These are phyloP conservation scores for Escallonia rubra DNA, from an alignment of 129 eudicot genomes.

Conservation along the genomic window DNA sequence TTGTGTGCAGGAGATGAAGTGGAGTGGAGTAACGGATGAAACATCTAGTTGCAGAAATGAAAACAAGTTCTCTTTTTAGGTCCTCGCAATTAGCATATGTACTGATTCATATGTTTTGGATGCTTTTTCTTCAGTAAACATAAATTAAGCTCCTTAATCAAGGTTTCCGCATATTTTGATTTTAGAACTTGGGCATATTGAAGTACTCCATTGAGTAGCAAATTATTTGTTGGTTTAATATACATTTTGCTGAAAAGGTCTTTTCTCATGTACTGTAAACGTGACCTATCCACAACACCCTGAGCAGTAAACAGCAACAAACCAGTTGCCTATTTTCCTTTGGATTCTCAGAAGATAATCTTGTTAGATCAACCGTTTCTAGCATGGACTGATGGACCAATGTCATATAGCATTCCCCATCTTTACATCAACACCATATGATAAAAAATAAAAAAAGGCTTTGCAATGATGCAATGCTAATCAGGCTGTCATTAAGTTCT, in stretches of 20 bases:
- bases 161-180: too few relatives aligned
- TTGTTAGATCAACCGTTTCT: too few relatives aligned
- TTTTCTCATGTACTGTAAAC: too few relatives aligned
- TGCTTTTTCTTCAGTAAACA: too few relatives aligned
- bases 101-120: too few relatives aligned
- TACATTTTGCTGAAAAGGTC: not conserved
- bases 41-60: not conserved
- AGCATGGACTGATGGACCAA: too few relatives aligned
- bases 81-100: not conserved
- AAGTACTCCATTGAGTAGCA: not conserved
- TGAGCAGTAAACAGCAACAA: not conserved
- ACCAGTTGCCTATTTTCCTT: too few relatives aligned
- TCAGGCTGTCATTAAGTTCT: not conserved
- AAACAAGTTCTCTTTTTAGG: not conserved
- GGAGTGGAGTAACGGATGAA: not conserved
- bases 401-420: too few relatives aligned
- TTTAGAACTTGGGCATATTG: not conserved
- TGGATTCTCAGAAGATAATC: too few relatives aligned
- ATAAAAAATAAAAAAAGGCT: not conserved
- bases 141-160: too few relatives aligned
- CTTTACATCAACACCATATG: not conserved
- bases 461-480: not conserved
- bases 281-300: too few relatives aligned
- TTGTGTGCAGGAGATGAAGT: conserved; percentile 6
- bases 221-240: not conserved